Conservation (phyloP, 1,284 basidiomycete species). For the Apiotrichum gracile region DNA sequence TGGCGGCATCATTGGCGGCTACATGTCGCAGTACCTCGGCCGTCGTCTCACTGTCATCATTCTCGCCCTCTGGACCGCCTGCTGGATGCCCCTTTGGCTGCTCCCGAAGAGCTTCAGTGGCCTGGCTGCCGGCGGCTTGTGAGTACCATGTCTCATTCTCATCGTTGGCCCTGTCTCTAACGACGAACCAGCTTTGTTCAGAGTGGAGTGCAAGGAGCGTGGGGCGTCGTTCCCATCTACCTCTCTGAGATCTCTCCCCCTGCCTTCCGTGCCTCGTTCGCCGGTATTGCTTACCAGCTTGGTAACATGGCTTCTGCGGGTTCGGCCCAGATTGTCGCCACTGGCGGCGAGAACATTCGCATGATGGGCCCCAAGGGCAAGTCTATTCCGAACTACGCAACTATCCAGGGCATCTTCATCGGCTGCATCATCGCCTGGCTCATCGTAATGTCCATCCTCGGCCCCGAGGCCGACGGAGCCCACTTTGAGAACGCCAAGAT, state of each 20-base stretch:
- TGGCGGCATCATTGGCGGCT: conserved; percentile 74
- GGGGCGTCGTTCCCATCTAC: conserved; percentile 50
- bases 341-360: conserved; percentile 51
- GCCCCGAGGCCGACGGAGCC: conserved; percentile 58
- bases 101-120: conserved; percentile 53
- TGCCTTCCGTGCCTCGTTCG: conserved; percentile 88
- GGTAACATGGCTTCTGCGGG: conserved; percentile 75
- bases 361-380: conserved; percentile 1
- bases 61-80: conserved; percentile 53
- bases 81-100: conserved; percentile 66
- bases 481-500: conserved; percentile 78
- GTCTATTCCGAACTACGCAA: conserved; percentile 66
- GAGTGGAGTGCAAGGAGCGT: conserved; percentile 71
- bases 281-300: conserved; percentile 70
- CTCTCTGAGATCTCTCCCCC: conserved; percentile 74
- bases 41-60: conserved; percentile 57
- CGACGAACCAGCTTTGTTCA: conserved; percentile 56
- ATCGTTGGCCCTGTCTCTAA: neutral
- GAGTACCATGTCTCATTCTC: conserved; percentile 53
- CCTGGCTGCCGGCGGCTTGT: conserved; percentile 50
- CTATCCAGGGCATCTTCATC: conserved; percentile 79
- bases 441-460: conserved; percentile 49
- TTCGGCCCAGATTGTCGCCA: conserved; percentile 85
- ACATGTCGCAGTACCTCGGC: conserved; percentile 73
- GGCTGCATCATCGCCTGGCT: conserved; percentile 51